Base-by-base conservation (phyloP, 129 eudicot genomes). In the Flaveria linearis region DNA sequence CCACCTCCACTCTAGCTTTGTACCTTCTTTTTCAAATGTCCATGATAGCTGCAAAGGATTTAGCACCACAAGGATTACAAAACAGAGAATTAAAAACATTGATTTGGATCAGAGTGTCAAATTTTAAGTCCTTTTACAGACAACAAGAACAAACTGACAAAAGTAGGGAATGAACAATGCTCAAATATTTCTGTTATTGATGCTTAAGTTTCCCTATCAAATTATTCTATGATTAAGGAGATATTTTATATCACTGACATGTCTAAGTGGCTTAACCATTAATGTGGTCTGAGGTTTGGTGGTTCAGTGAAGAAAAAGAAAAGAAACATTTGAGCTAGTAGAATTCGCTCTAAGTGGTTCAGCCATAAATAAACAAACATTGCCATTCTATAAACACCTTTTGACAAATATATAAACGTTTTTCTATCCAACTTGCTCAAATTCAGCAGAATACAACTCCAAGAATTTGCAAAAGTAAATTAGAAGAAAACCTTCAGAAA, bases 1-100 rank as follows among this genome's bases (percentile, higher is more conserved):
- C 98, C 98, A 90, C 45, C 97, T 85, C 98, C 98, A 93, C 69
- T 93, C 98, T 76, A 93, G 88, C 81, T 85, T 88, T 30, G 84
- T 88, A 12, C 96, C 96, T 90, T 93, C 96, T 85, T 78, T 93
- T 82, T 86, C 95, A 52, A 93, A 90, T 15, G 92, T 88, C 97
- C 97, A 93, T 60, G 97, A 86, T 82, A 93, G 82, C 98, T 93
- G 89, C 79, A 86, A 60, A 69, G n/a, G 0, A 28, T 50, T 26
- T 69, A 65, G 62, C 49, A 56, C 63, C 68, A 36, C 8, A 45
- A n/a, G 16, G 76, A 51, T 10, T 16, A 58, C 23, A 56, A 43
- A 52, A 50, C 20, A 50, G 20, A 22, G 46, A 25, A 30, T 14
- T 1, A 36, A 47, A 50, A 23, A 51, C 56, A 39, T 49, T 51